phyloP scores from a whole-genome alignment of 2,329 filamentous ascomycete species.

The Lachnellula suecica region DNA sequence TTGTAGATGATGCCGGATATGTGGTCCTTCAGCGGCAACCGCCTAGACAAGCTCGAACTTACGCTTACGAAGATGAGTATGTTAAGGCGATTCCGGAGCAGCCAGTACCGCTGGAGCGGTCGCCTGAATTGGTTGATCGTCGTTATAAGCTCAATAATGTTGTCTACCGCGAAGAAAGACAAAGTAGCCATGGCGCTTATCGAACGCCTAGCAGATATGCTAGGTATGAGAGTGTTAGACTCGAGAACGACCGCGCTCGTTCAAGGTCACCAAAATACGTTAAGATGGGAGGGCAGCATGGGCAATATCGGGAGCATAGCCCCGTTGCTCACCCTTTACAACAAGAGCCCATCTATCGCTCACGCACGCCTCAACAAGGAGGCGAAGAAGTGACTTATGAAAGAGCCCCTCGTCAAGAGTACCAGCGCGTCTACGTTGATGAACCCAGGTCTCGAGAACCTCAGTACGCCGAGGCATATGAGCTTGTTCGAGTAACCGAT shows the following conservation, averaged over 20 bases:
- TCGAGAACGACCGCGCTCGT: conserved; percentile 32
- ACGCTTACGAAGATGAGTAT: conserved; percentile 29
- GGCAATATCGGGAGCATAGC: conserved; percentile 33
- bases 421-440: conserved; percentile 35
- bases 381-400: conserved; percentile 31
- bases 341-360: conserved; percentile 31
- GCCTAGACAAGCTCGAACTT: conserved; percentile 19
- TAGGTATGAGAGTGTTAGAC: conserved; percentile 34
- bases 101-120: conserved; percentile 24
- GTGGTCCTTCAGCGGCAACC: conserved; percentile 20
- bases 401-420: conserved; percentile 32
- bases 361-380: conserved; percentile 24
- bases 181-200: conserved; percentile 26
- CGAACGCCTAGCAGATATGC: conserved; percentile 33
- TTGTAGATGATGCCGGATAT: conserved; percentile 18
- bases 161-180: conserved; percentile 34
- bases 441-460: conserved; percentile 30
- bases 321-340: conserved; percentile 25
- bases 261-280: conserved; percentile 36
- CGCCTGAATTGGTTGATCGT: conserved; percentile 33
- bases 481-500: conserved; percentile 46
- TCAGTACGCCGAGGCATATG: conserved; percentile 36
- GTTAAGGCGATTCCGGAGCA: conserved; percentile 15
- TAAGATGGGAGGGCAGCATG: conserved; percentile 27
- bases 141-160: conserved; percentile 33